Conservation (phyloP, 2,329 filamentous ascomycete genomes). For the Stenocarpella maydis region DNA sequence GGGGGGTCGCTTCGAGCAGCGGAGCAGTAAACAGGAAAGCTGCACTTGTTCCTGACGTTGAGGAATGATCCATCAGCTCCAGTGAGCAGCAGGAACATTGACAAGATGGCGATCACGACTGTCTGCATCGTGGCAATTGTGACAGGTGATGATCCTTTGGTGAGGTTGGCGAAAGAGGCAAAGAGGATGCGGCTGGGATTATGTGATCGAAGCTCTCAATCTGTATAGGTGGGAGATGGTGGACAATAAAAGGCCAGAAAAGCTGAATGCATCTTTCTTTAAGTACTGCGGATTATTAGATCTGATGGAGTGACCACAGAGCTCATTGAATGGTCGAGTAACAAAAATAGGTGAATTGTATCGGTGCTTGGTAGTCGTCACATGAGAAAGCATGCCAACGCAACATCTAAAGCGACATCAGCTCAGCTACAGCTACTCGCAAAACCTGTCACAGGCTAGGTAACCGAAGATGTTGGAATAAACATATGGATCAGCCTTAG, state of each 20-base stretch:
- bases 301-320: no score
- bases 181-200: no score
- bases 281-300: background rate
- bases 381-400: no score
- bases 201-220: background rate
- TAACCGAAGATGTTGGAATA: no score
- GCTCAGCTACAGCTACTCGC: no score
- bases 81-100: background rate
- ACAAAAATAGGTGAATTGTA: background rate
- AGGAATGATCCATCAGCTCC: background rate
- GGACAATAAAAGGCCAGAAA: no score
- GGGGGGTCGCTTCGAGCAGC: conserved; percentile 3
- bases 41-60: conserved; percentile 12
- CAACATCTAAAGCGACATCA: no score
- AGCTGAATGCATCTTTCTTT: background rate
- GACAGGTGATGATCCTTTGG: no score
- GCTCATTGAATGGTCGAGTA: background rate
- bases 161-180: no score
- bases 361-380: background rate
- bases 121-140: background rate
- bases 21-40: conserved; percentile 1
- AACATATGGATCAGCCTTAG: no score
- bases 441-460: no score
- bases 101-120: background rate
- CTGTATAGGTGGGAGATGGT: no score